A percentile compares a stretch with the other conserved stretches of the same genome.
Evolutionary conservation across 2,329 filamentous ascomycete genomes (phyloP).

Genomic region (Alternaria dauci): DNA sequence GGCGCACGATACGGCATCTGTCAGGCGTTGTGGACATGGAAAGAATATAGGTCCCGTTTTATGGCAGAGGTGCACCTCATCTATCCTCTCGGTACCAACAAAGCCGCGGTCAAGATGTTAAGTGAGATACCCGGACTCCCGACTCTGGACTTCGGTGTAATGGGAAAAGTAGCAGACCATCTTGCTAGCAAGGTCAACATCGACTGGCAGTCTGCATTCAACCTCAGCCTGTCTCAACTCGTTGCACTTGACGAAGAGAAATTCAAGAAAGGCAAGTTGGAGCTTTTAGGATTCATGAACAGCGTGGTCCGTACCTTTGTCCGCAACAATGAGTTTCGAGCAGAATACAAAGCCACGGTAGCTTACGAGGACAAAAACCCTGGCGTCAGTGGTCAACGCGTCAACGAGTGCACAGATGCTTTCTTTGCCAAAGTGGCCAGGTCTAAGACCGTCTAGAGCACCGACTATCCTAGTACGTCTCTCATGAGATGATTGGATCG

Average conservation of each 20-base stretch:
- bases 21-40: background rate
- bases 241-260: too few relatives aligned
- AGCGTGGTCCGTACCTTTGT: too few relatives aligned
- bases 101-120: background rate
- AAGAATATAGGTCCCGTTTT: background rate
- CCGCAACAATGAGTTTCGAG: too few relatives aligned
- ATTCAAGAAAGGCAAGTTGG: too few relatives aligned
- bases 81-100: background rate
- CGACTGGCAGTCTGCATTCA: too few relatives aligned
- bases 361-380: too few relatives aligned
- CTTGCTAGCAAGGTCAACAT: background rate
- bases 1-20: constrained; percentile 9
- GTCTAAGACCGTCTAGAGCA: accelerated
- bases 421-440: too few relatives aligned
- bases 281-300: background rate
- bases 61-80: too few relatives aligned
- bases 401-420: too few relatives aligned
- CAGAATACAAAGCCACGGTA: too few relatives aligned
- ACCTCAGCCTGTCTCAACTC: too few relatives aligned
- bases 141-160: background rate
- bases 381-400: too few relatives aligned
- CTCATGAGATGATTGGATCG: accelerated
- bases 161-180: background rate
- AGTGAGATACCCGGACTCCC: background rate
- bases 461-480: accelerated